Base-by-base conservation (phyloP, 192 early-diverging fungal genomes). In the Coemansia umbellata region DNA sequence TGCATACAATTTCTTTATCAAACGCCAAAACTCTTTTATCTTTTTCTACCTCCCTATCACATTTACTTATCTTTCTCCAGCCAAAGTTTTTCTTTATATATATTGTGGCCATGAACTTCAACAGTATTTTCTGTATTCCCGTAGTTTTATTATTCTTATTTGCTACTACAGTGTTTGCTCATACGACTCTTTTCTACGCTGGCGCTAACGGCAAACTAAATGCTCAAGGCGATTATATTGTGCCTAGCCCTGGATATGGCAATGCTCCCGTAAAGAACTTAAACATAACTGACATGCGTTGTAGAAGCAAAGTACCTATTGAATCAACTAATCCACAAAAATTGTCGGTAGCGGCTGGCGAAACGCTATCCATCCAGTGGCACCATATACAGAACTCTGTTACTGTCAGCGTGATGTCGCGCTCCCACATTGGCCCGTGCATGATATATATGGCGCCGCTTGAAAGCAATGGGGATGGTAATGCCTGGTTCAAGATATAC, bases 381-480 rank as follows among this genome's bases (percentile, higher is more conserved):
- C 50, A 32, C 18, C 50, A 53, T 28, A 19, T 14, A 1, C 24
- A 53, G 17, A 40, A 53, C 37, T 40, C 50, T 27, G 50, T 40
- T 27, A 21, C 15, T 11, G 37, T 53, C 15, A 8, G 26, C 28
- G 50, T 53, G 30, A 53, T 53, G 50, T 53, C 50, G 7, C 50
- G 23, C 15, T 53, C 50, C 18, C 50, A 53, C 21, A 24, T 53
- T 17, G 50, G 50, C 1, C 50, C 50, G n/a, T 53, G 50, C 21
- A 53, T 53, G 39, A 13, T 53, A 53, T 53, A 53, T n/a, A 53
- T 53, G 50, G 50, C 50, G 21, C 50, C 33, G n/a, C 37, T 53
- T 5, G 17, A 8, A 1, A 53, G 50, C 37, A 28, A 53, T 14
- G 50, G 50, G n/a, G 50, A 53, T 3, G 50, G 50, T 8, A 17